A percentile compares a stretch with the other conserved stretches of the same genome.
phyloP scores from a whole-genome alignment of 345 rosid species.

The Gynandropsis gynandra region DNA sequence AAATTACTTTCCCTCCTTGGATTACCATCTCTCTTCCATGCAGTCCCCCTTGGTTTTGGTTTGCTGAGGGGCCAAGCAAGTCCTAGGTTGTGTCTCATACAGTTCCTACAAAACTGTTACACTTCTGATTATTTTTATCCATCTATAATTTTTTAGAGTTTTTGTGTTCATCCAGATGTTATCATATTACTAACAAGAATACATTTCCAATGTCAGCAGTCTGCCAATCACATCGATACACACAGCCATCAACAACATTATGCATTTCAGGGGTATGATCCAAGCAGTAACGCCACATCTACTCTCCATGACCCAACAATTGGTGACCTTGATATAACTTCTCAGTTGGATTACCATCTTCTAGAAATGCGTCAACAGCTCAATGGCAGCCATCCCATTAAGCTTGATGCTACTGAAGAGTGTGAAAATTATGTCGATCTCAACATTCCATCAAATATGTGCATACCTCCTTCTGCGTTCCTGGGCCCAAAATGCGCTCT shows the following conservation, averaged over 20 bases:
- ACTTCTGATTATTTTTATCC: background rate
- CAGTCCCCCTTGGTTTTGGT: background rate
- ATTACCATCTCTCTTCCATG: no score
- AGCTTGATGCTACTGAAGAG: slow-evolving; percentile 29
- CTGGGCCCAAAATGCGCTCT: slow-evolving; percentile 85
- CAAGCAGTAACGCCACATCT: slow-evolving; percentile 29
- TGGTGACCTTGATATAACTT: slow-evolving; percentile 34
- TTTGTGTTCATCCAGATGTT: background rate
- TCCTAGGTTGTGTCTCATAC: background rate
- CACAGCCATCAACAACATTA: slow-evolving; percentile 25
- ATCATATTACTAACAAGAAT: slow-evolving; percentile 12
- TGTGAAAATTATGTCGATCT: slow-evolving; percentile 27
- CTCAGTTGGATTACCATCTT: slow-evolving; percentile 40
- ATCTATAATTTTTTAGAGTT: background rate
- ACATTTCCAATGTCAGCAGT: slow-evolving; percentile 35
- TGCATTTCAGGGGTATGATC: slow-evolving; percentile 39
- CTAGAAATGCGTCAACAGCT: slow-evolving; percentile 42
- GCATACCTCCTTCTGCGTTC: slow-evolving; percentile 70
- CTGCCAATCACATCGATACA: slow-evolving; percentile 27
- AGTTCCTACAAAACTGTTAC: background rate
- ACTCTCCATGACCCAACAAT: slow-evolving; percentile 29
- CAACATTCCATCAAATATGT: slow-evolving; percentile 33
- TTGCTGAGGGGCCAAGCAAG: background rate
- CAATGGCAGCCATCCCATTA: slow-evolving; percentile 31
- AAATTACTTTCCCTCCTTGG: background rate